Conservation (phyloP, 495 filamentous ascomycete species). For the Podospora anserina region DNA sequence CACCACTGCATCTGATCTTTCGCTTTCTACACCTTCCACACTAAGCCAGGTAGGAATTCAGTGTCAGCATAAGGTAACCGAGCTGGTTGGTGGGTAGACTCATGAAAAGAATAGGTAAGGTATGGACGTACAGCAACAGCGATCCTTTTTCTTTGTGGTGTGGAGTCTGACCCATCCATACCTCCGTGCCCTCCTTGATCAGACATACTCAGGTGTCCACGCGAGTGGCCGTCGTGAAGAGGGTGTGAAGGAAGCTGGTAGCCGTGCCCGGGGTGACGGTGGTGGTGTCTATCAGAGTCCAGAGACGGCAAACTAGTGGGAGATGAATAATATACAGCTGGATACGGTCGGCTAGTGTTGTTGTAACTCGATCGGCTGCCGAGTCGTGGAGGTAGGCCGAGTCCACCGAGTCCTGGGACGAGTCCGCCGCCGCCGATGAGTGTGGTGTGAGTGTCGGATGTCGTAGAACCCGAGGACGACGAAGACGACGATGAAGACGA, state of each 20-base stretch:
- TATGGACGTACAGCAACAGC: slow-evolving; percentile 63
- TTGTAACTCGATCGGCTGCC: not conserved
- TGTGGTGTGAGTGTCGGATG: not conserved
- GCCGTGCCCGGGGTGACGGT: slow-evolving; percentile 13
- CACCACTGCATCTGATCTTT: slow-evolving; percentile 95
- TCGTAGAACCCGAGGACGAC: not conserved
- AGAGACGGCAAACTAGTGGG: slow-evolving; percentile 16
- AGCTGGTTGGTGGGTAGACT: too few relatives aligned
- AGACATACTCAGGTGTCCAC: not conserved
- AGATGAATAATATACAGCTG: not conserved
- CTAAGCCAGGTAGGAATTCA: slow-evolving; percentile 43
- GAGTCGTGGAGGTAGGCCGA: not conserved
- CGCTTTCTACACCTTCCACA: slow-evolving; percentile 87
- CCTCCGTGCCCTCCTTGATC: not conserved
- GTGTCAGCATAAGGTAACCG: too few relatives aligned
- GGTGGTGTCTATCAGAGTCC: slow-evolving; percentile 35
- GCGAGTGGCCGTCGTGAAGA: slow-evolving; percentile 29
- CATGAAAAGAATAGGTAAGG: not conserved
- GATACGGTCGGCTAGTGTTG: not conserved
- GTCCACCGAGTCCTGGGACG: not conserved
- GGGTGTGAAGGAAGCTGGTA: slow-evolving; percentile 9
- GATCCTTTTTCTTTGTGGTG: slow-evolving; percentile 56
- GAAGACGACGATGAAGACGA: not conserved
- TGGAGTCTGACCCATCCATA: slow-evolving; percentile 35
- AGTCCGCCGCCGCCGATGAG: not conserved